Evolutionary conservation across 148 eudicot genomes (phyloP).

Genomic region (Polygonum aviculare): DNA sequence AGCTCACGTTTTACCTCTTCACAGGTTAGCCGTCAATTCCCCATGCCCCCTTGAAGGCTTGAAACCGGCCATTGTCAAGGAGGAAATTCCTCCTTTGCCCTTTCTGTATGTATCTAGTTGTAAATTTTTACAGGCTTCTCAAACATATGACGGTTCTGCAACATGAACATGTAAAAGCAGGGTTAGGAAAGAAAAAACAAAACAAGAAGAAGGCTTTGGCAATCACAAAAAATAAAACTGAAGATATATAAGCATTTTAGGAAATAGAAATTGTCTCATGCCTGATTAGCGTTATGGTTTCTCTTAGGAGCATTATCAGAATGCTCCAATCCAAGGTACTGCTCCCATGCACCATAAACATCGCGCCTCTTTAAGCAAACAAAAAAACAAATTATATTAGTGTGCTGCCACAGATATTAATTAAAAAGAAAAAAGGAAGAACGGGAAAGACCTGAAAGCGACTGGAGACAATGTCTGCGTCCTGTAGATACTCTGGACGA

Average conservation of each 20-base stretch:
- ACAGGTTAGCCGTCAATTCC: not conserved
- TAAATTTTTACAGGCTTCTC: constrained; percentile 15
- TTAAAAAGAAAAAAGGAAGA: not conserved
- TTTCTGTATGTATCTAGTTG: constrained; percentile 10
- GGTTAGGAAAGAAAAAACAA: not conserved
- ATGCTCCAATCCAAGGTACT: constrained; percentile 34
- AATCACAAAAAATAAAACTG: not conserved
- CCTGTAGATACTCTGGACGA: constrained; percentile 35
- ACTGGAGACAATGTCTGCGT: constrained; percentile 25
- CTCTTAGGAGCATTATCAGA: constrained; percentile 20
- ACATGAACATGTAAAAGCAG: not conserved
- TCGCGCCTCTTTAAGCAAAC: constrained; percentile 23
- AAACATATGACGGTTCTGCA: constrained; percentile 11
- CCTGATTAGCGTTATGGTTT: constrained; percentile 15
- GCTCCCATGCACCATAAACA: constrained; percentile 34
- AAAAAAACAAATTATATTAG: not conserved
- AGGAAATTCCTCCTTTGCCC: not conserved
- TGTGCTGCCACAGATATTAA: not conserved
- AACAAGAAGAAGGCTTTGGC: not conserved
- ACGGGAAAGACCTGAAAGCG: constrained; percentile 26
- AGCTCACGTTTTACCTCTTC: not conserved
- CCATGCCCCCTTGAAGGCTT: not conserved
- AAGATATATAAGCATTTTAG: not conserved
- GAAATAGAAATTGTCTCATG: not conserved
- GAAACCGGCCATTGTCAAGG: not conserved